Evolutionary conservation across 345 rosid species (phyloP), one percentile per base, ranked within the genome.

Genomic region (Citrus australasica): DNA sequence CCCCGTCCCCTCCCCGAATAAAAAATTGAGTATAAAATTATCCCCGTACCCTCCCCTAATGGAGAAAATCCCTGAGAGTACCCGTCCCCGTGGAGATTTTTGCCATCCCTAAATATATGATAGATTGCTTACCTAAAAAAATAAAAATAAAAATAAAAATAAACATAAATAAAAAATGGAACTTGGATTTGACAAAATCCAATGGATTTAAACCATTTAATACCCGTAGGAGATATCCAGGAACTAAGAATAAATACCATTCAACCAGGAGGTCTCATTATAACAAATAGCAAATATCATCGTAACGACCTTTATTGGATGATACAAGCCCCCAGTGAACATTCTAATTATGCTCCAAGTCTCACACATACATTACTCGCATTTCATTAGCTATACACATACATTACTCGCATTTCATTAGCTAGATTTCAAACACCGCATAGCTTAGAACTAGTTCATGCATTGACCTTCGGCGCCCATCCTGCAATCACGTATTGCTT

Each of bases 381-480:
- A 76, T 55, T 67, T 55, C 78, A 69, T 16, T 63, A 33, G 21
- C 71, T 40, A 75, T n/a, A 25, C 27, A 25, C 27, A 25, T 25
- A 25, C 27, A 25, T 25, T 65, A 75, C 59, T 51, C 35, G 58
- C 73, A 76, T 55, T 67, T 55, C 78, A 69, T 16, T 63, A 33
- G 21, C 71, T 40, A 75, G 22, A 81, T 73, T 74, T 79, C 79
- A 58, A 37, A 74, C 42, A 22, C 74, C 81, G 81, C 37, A 35
- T 35, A 0, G 35, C 62, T 74, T 77, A 28, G 73, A 73, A 71
- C 73, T 42, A 56, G 48, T 79, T 88, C 92, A 91, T 56, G 92
- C 87, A 85, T 94, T 85, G 67, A 96, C 91, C 90, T 96, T 92
- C 0, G 89, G 86, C 32, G 70, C 94, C 99, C 99, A 94, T 25